These are phyloP conservation scores for Diaporthe vexans DNA, from an alignment of 2,329 filamentous ascomycete genomes.

Conservation along the genomic window DNA sequence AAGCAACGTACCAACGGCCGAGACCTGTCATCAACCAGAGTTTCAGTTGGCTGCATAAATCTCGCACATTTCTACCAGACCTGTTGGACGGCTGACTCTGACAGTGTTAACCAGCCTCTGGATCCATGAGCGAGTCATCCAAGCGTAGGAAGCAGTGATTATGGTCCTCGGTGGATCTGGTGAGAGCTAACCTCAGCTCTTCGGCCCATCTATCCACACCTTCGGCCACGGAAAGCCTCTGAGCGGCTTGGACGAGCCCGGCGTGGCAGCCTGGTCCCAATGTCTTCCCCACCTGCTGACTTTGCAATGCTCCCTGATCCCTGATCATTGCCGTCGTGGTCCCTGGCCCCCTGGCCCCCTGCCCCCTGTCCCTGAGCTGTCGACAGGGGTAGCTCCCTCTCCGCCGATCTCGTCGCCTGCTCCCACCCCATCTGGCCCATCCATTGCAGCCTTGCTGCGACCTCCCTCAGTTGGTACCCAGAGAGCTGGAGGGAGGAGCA, in stretches of 20 bases:
- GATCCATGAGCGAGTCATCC: conserved; percentile 16
- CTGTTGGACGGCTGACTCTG: conserved; percentile 12
- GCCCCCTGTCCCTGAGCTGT: conserved; percentile 34
- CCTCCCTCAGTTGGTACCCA: conserved; percentile 1
- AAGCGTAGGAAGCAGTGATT: not conserved
- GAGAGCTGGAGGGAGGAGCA: conserved; percentile 3
- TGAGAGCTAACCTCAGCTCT: conserved; percentile 10
- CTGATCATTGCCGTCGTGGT: not conserved
- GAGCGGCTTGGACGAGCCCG: not conserved
- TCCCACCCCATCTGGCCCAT: conserved; percentile 3
- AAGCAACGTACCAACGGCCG: conserved; percentile 15
- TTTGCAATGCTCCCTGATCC: conserved; percentile 14
- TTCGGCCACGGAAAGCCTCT: conserved; percentile 10
- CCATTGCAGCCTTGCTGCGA: conserved; percentile 32
- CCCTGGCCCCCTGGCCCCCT: conserved; percentile 22
- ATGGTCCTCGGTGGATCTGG: conserved; percentile 2
- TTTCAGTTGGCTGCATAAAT: conserved; percentile 1
- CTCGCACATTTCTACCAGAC: not conserved
- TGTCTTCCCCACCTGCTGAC: conserved; percentile 10
- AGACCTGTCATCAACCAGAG: not conserved
- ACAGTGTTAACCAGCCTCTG: not conserved
- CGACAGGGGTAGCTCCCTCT: conserved; percentile 37
- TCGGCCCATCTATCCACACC: conserved; percentile 30
- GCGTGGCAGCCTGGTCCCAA: not conserved
- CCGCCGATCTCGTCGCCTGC: conserved; percentile 6